Evolutionary conservation across 352 stramenopile genomes (phyloP), one percentile per base, ranked within the genome.

Genomic region (Globisporangium cylindrosporum): DNA sequence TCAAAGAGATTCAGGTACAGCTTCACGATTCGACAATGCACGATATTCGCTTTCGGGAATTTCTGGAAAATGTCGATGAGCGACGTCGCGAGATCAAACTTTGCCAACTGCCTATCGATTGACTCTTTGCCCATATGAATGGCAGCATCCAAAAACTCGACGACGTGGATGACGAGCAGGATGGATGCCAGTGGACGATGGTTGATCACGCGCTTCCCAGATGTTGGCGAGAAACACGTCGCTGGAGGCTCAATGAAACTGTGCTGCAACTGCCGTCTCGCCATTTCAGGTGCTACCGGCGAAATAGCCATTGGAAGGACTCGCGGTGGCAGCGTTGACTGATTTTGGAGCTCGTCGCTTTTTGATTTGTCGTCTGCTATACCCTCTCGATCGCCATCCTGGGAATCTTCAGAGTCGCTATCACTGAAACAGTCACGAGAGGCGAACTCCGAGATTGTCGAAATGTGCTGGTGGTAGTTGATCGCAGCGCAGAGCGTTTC

Each of bases 401-500:
- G 54, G 2, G 75, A 79, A 6, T 79, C 74, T 34, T 93, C 84
- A 0, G 81, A 90, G 61, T 92, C 85, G 48, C 76, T 88, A 59
- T 93, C 85, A 59, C 83, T 92, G 58, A 93, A 93, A 60, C 85
- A 90, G 65, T 88, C 82, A 1, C 83, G 82, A 3, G 81, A 82
- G 9, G 85, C 85, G 54, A 92, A 89, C 66, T 91, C 83, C 0
- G 75, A 82, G 61, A 93, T 93, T 1, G 83, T 91, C 5, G 81
- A 82, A 41, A 91, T 70, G 59, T 93, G 85, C 69, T 90, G 83
- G 38, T 91, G 81, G 34, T 91, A 93, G 62, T 92, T 92, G 64
- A 93, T 92, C 3, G 76, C 77, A 2, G 82, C 80, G 27, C 85
- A 92, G 29, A 91, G 70, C 2, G 74, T 87, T 22, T 87, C 80